phyloP scores from a whole-genome alignment of 768 basidiomycete species.

The Termitomyces sp. region DNA sequence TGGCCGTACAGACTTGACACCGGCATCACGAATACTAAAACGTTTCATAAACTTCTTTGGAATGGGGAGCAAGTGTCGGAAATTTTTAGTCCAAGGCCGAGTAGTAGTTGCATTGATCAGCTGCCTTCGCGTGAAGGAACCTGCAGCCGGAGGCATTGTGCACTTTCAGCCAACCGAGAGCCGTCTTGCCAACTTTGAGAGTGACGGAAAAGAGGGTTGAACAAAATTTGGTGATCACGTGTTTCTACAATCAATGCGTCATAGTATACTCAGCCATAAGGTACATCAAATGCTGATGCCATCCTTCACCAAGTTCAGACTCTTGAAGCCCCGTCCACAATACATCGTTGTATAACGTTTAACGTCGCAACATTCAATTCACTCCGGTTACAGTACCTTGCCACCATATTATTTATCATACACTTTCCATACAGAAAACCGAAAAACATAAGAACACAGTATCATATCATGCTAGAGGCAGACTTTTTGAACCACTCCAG shows the following conservation, averaged over 20 bases:
- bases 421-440: background rate
- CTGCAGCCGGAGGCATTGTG: conserved; percentile 24
- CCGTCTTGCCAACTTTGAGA: background rate
- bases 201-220: background rate
- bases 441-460: background rate
- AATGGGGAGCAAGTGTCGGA: conserved; percentile 58
- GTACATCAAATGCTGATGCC: too few relatives aligned
- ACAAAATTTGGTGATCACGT: background rate
- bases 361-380: background rate
- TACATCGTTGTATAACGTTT: background rate
- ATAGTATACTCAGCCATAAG: background rate
- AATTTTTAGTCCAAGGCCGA: conserved; percentile 55
- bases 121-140: conserved; percentile 28
- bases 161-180: background rate
- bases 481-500: conserved; percentile 35
- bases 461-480: conserved; percentile 5
- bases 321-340: background rate
- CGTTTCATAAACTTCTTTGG: conserved; percentile 50
- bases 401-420: background rate
- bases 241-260: background rate
- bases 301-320: background rate
- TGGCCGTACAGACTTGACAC: conserved; percentile 51
- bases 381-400: background rate
- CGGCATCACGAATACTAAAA: conserved; percentile 36
- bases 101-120: conserved; percentile 45